Evolutionary conservation across 345 rosid genomes (phyloP).

Genomic region (Lenwebbia sp.): DNA sequence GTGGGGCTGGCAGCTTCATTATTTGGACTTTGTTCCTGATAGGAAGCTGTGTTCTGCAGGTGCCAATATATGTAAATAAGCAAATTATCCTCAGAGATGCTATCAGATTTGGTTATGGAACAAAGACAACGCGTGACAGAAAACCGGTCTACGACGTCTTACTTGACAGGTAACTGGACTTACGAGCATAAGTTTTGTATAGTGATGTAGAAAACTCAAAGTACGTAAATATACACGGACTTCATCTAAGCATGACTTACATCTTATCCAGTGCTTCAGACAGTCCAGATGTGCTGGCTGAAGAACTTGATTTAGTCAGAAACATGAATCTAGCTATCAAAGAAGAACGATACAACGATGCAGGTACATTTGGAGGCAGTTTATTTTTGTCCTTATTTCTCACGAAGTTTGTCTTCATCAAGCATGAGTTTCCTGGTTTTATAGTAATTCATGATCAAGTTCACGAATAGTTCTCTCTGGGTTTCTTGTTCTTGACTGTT

Average conservation of each 20-base stretch:
- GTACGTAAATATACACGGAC: background rate
- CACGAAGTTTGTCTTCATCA: background rate
- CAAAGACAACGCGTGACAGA: conserved; percentile 27
- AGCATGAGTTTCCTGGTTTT: background rate
- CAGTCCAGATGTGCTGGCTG: conserved; percentile 57
- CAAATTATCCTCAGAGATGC: conserved; percentile 71
- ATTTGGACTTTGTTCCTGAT: background rate
- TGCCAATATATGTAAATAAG: conserved; percentile 78
- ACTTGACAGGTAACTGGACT: conserved; percentile 51
- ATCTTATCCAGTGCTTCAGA: conserved; percentile 53
- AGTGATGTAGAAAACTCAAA: background rate
- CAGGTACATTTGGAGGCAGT: conserved; percentile 36
- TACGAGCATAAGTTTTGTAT: background rate
- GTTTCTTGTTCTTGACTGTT: background rate
- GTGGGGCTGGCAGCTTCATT: background rate
- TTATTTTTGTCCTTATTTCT: background rate
- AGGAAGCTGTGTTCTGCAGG: conserved; percentile 31
- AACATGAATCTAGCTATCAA: conserved; percentile 62
- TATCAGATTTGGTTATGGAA: conserved; percentile 63
- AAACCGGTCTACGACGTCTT: conserved; percentile 59
- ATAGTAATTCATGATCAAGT: background rate
- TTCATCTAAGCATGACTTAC: background rate
- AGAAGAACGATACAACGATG: conserved; percentile 83
- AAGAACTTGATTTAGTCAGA: conserved; percentile 58
- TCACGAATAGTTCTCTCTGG: background rate